Evolutionary conservation across 768 basidiomycete genomes (phyloP).

Genomic region (Strobilomyces dryophilus): DNA sequence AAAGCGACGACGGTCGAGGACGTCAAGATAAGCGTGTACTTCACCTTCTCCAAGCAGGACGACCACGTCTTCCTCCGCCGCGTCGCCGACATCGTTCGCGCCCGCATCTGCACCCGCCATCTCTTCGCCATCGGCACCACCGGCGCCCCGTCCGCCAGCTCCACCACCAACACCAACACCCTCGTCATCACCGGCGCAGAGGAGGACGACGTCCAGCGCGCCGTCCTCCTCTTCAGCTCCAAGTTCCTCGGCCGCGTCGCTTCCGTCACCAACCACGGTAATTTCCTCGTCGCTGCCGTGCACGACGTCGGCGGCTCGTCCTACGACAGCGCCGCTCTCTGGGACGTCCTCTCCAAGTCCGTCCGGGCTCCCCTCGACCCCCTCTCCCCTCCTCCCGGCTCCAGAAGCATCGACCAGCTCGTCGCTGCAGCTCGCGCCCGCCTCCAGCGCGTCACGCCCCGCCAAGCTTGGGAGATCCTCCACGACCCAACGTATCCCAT

Average conservation of each 20-base stretch:
- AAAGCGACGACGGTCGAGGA: slow-evolving; percentile 49
- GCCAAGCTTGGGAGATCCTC: slow-evolving; percentile 58
- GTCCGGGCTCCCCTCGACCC: slow-evolving; percentile 58
- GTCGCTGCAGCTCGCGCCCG: slow-evolving; percentile 56
- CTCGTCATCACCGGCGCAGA: slow-evolving; percentile 59
- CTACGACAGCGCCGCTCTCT: slow-evolving; percentile 64
- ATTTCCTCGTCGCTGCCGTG: slow-evolving; percentile 43
- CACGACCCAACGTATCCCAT: slow-evolving; percentile 47
- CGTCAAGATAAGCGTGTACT: slow-evolving; percentile 54
- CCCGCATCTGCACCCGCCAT: slow-evolving; percentile 40
- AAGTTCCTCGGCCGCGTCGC: slow-evolving; percentile 67
- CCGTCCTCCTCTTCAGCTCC: slow-evolving; percentile 56
- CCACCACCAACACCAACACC: slow-evolving; percentile 32
- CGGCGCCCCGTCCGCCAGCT: slow-evolving; percentile 31
- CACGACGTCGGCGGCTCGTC: slow-evolving; percentile 48
- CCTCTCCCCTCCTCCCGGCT: slow-evolving; percentile 58
- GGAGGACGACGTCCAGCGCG: slow-evolving; percentile 56
- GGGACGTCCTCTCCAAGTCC: slow-evolving; percentile 68
- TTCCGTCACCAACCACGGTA: slow-evolving; percentile 33
- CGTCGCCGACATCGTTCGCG: slow-evolving; percentile 46
- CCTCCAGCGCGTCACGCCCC: slow-evolving; percentile 59
- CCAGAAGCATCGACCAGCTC: slow-evolving; percentile 53
- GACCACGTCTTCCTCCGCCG: slow-evolving; percentile 54
- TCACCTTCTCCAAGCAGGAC: slow-evolving; percentile 55
- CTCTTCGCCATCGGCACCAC: slow-evolving; percentile 56